Evolutionary conservation across 495 filamentous ascomycete species (phyloP), one percentile per base, ranked within the genome.

Genomic region (Penicillium desertorum): DNA sequence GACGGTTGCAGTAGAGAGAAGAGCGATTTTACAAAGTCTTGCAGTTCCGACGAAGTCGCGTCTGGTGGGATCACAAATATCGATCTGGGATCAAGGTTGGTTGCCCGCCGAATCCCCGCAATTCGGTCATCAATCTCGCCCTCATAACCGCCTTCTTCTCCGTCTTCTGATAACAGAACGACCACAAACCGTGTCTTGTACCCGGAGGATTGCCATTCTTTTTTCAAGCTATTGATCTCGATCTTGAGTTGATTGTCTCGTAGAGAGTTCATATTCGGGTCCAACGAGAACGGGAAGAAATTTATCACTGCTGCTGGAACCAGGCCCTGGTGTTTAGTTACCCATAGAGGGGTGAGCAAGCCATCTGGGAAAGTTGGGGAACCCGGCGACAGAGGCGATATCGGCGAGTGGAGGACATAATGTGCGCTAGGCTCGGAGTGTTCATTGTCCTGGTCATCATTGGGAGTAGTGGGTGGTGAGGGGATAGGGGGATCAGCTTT

Each of bases 351-450:
- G 32, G 89, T 84, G 68, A 97, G 84, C 37, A 96, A 67, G 5
- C 92, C 92, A 76, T 96, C 92, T 17, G 92, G 91, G 59, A 89
- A 96, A 14, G 92, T 81, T 3, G 84, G 79, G 0, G 91, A 94
- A 25, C 81, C 78, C 3, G 91, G 90, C 19, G 88, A 90, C 51
- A 96, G 77, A 7, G 92, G 92, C 6, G 92, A 97, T 50, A 95
- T 83, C 3, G 92, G 88, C 2, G 92, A 96, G 68, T 97, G 92
- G 16, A 96, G 79, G 12, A 83, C 68, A 39, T 77, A 74, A 6
- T 73, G 69, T 22, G 71, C 58, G 45, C 71, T 69, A 54, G 77
- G 68, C 20, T 71, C 68, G 11, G 79, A 71, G 19, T 69, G 59
- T 17, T 78, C 76, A 59, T 74, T 71, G 30, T 79, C 75, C 5